phyloP scores from a whole-genome alignment of 306 rosid species.

The Nissolia schottii region DNA sequence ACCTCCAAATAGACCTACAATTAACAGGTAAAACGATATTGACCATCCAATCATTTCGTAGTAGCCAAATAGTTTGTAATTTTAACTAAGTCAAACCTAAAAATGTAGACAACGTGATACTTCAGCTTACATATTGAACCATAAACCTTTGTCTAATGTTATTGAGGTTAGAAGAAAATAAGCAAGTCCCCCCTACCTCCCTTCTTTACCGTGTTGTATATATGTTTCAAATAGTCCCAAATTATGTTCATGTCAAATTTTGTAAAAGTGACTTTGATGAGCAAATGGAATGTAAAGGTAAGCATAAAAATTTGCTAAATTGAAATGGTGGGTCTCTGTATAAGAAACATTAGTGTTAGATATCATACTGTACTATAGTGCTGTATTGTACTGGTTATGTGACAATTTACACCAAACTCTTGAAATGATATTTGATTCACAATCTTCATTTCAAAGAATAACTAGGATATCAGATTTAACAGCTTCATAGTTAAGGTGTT shows the following conservation, averaged over 20 bases:
- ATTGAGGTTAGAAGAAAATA: not conserved
- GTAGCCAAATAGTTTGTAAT: not conserved
- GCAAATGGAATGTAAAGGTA: not conserved
- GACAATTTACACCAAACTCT: not conserved
- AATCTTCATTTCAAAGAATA: not conserved
- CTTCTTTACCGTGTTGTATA: not conserved
- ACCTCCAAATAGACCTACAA: constrained; percentile 93
- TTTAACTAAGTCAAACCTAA: not conserved
- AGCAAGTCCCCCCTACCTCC: not conserved
- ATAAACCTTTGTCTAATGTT: not conserved
- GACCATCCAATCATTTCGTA: not conserved
- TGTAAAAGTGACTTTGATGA: not conserved
- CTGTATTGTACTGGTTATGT: not conserved
- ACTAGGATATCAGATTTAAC: constrained; percentile 1
- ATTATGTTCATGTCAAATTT: not conserved
- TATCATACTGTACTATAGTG: not conserved
- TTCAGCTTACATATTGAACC: constrained; percentile 24
- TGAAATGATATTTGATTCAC: not conserved
- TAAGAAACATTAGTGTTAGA: not conserved
- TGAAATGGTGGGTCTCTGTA: not conserved
- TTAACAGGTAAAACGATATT: constrained; percentile 62
- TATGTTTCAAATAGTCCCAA: not conserved
- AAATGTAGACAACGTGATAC: not conserved
- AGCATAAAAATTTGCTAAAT: not conserved
- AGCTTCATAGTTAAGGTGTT: not conserved